Conservation (phyloP, 2,329 filamentous ascomycete genomes). For the Alternaria sp. region DNA sequence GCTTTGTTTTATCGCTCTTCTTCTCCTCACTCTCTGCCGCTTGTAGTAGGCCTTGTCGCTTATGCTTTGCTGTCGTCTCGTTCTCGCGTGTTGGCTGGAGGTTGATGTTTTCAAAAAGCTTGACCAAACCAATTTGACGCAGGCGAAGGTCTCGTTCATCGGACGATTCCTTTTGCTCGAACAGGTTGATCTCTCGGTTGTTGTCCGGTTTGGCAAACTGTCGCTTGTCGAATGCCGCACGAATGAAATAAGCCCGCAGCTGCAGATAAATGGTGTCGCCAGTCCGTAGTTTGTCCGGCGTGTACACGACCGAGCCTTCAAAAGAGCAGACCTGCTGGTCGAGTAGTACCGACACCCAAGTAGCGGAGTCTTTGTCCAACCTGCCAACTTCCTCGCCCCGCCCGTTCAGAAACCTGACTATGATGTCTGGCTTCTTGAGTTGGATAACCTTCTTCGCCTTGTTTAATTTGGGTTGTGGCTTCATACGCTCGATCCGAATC, state of each 20-base stretch:
- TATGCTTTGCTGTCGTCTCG: slow-evolving; percentile 76
- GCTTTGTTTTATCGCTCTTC: slow-evolving; percentile 54
- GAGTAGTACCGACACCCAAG: slow-evolving; percentile 90
- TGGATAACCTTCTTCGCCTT: slow-evolving; percentile 55
- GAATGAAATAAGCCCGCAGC: slow-evolving; percentile 77
- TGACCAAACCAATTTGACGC: slow-evolving; percentile 86
- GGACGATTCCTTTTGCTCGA: slow-evolving; percentile 82
- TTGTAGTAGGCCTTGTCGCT: slow-evolving; percentile 82
- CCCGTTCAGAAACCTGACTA: slow-evolving; percentile 88
- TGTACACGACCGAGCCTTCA: slow-evolving; percentile 87
- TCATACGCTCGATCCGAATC: slow-evolving; percentile 88
- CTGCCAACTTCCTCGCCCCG: slow-evolving; percentile 85
- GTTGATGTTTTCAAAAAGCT: slow-evolving; percentile 87
- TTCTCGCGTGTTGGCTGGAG: slow-evolving; percentile 79
- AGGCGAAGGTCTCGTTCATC: slow-evolving; percentile 86
- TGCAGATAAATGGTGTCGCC: slow-evolving; percentile 97
- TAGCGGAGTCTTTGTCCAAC: slow-evolving; percentile 83
- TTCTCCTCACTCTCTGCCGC: slow-evolving; percentile 90
- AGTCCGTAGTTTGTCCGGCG: slow-evolving; percentile 81
- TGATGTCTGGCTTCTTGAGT: slow-evolving; percentile 77
- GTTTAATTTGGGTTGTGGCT: slow-evolving; percentile 65
- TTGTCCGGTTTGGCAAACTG: slow-evolving; percentile 69
- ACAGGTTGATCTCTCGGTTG: slow-evolving; percentile 77
- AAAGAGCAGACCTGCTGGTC: slow-evolving; percentile 91
- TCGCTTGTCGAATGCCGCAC: slow-evolving; percentile 73